Evolutionary conservation across 2,329 filamentous ascomycete genomes (phyloP).

Genomic region (Claviceps sp.): DNA sequence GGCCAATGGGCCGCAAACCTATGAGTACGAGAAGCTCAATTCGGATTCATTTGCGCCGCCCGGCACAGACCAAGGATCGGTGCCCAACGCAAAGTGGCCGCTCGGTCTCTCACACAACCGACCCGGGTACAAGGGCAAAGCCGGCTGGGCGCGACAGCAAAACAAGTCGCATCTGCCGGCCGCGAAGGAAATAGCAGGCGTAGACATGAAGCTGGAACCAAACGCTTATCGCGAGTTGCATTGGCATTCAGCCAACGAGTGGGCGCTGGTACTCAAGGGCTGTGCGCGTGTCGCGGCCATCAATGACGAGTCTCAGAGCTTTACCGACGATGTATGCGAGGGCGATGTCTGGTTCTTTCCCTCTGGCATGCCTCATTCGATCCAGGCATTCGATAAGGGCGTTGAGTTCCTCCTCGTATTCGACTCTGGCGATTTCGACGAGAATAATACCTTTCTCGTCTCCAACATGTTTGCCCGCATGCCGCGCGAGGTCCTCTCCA

Average conservation of each 20-base stretch:
- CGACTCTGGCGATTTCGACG: slow-evolving; percentile 42
- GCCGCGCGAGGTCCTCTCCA: slow-evolving; percentile 38
- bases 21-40: slow-evolving; percentile 38
- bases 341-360: slow-evolving; percentile 29
- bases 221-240: slow-evolving; percentile 50
- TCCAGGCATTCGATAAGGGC: slow-evolving; percentile 41
- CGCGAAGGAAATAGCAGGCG: slow-evolving; percentile 39
- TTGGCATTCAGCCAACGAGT: slow-evolving; percentile 43
- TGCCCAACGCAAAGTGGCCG: slow-evolving; percentile 38
- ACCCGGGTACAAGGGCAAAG: slow-evolving; percentile 25
- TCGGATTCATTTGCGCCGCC: slow-evolving; percentile 41
- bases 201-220: slow-evolving; percentile 44
- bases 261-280: slow-evolving; percentile 40
- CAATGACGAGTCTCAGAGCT: slow-evolving; percentile 35
- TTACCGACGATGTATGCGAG: slow-evolving; percentile 30
- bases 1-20: slow-evolving; percentile 38
- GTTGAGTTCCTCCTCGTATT: slow-evolving; percentile 48
- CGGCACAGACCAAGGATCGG: slow-evolving; percentile 34
- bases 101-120: slow-evolving; percentile 38
- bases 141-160: slow-evolving; percentile 43
- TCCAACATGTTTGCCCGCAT: slow-evolving; percentile 39
- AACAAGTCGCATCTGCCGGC: slow-evolving; percentile 36
- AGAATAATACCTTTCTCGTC: slow-evolving; percentile 46
- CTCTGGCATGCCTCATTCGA: slow-evolving; percentile 33
- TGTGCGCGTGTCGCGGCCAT: slow-evolving; percentile 37